A percentile compares a stretch with the other conserved stretches of the same genome.
Evolutionary conservation across 2,329 filamentous ascomycete genomes (phyloP).

Genomic region (Botrytis tulipae): DNA sequence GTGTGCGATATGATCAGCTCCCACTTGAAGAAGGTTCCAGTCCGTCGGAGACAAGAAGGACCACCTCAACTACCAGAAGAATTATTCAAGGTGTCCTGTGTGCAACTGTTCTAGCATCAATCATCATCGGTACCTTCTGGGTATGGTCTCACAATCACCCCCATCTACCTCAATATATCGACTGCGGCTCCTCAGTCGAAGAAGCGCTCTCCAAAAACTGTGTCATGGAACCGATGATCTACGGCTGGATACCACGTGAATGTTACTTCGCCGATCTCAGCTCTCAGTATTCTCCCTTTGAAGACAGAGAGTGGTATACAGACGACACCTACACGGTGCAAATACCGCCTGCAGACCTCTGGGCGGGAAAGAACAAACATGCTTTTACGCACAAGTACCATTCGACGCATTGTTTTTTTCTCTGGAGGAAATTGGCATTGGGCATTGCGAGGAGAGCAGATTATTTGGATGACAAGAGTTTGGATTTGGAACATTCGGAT

Average conservation of each 20-base stretch:
- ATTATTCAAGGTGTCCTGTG: not conserved
- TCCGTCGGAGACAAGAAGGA: not conserved
- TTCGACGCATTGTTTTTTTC: slow-evolving; percentile 6
- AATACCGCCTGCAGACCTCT: not conserved
- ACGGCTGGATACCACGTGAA: not conserved
- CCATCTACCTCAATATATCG: not conserved
- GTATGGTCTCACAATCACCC: not conserved
- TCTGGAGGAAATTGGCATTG: slow-evolving; percentile 5
- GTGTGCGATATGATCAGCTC: not conserved
- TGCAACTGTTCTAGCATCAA: not conserved
- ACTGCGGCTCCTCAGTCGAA: slow-evolving; percentile 1
- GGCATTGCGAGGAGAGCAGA: not conserved
- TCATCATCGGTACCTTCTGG: not conserved
- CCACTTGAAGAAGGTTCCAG: not conserved
- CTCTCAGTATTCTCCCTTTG: slow-evolving; percentile 2
- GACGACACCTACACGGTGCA: not conserved
- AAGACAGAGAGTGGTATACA: slow-evolving; percentile 6
- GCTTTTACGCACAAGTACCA: slow-evolving; percentile 9
- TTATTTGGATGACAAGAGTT: slow-evolving; percentile 6
- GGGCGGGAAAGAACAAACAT: slow-evolving; percentile 5
- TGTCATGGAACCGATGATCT: not conserved
- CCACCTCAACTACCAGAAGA: not conserved
- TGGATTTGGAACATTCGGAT: slow-evolving; percentile 14
- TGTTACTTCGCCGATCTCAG: slow-evolving; percentile 4
- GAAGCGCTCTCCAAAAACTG: slow-evolving; percentile 1